Percentiles rank a stretch among this genome's conserved stretches.
Evolutionary conservation across 1,139 yeast genomes (phyloP).

Genomic region (Pichia sp.): DNA sequence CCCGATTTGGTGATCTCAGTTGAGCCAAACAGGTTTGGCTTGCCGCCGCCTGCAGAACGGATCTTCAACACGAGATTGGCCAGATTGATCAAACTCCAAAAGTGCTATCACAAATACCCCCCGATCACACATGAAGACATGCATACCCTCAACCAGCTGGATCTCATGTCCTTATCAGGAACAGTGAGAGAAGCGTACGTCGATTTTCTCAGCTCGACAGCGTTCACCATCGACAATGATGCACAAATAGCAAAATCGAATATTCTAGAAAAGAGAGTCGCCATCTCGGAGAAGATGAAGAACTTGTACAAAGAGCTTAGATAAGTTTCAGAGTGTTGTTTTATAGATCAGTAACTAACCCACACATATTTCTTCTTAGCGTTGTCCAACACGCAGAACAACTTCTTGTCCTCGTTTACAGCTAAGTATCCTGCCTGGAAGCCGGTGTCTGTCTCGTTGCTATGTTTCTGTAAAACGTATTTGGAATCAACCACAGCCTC

Average conservation of each 20-base stretch:
- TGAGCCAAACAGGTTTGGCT: slow-evolving; percentile 22
- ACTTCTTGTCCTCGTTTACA: neutral
- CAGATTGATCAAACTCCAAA: slow-evolving; percentile 15
- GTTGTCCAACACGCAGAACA: slow-evolving; percentile 39
- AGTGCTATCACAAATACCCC: slow-evolving; percentile 12
- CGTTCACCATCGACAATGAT: slow-evolving; percentile 14
- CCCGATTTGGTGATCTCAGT: slow-evolving; percentile 16
- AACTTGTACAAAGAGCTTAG: slow-evolving; percentile 12
- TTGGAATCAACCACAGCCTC: neutral
- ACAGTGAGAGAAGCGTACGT: slow-evolving; percentile 11
- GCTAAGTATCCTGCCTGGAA: slow-evolving; percentile 4
- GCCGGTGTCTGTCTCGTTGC: neutral
- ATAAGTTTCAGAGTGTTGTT: neutral
- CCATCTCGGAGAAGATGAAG: slow-evolving; percentile 7
- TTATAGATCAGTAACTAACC: slow-evolving; percentile 2
- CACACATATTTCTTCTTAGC: slow-evolving; percentile 37
- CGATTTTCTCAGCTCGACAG: neutral
- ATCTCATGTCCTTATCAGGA: slow-evolving; percentile 4
- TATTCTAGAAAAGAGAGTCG: slow-evolving; percentile 4
- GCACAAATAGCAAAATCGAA: slow-evolving; percentile 10
- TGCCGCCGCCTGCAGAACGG: slow-evolving; percentile 19
- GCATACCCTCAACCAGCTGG: slow-evolving; percentile 19
- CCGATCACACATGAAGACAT: slow-evolving; percentile 21
- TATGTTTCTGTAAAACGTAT: neutral
- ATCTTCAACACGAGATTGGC: slow-evolving; percentile 18